Evolutionary conservation across 192 early-diverging fungal genomes (phyloP), one percentile per base, ranked within the genome.

Genomic region (Coemansia sp.): DNA sequence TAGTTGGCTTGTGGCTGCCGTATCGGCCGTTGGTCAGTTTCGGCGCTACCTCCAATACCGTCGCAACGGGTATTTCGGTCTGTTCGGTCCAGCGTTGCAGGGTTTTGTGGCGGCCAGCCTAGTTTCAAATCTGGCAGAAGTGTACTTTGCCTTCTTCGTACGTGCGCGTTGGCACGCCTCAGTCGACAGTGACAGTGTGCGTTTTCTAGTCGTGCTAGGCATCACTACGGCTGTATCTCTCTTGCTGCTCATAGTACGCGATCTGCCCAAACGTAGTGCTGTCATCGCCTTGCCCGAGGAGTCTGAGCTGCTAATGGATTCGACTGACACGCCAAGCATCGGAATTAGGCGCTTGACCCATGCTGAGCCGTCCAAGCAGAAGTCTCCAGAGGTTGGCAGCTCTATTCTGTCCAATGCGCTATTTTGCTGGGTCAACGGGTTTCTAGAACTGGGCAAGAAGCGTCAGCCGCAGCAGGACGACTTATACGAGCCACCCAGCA

Each of bases 341-440:
- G 16, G 39, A 30, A 37, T 22, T 27, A 62, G 61, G 39, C 27
- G 39, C n/a, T 13, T 62, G 24, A 27, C 13, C 13, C 53, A 32
- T 5, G 30, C 29, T 7, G 8, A 4, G 3, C 20, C 30, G 43
- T 0, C 32, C 13, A 34, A 38, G 22, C 16, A 50, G 56, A 59
- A 59, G 16, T 73, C 76, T 7, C 59, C 71, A 16, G 76, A 79
- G 39, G 29, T 64, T 3, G 66, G 71, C 27, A 59, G 61, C 30
- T 72, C 76, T 5, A 67, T 79, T 9, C 22, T 79, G 18, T 50
- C 56, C n/a, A 73, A 69, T 24, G 40, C 59, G 27, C 15, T 73
- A 61, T 79, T 79, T 41, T 59, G 59, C 60, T 79, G 76, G 76
- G 55, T 69, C 16, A 61, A 52, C 55, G 40, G 37, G 11, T 67